These are phyloP conservation scores for Trematosphaeria pertusa DNA, from an alignment of 2,329 filamentous ascomycete species.

Conservation along the genomic window DNA sequence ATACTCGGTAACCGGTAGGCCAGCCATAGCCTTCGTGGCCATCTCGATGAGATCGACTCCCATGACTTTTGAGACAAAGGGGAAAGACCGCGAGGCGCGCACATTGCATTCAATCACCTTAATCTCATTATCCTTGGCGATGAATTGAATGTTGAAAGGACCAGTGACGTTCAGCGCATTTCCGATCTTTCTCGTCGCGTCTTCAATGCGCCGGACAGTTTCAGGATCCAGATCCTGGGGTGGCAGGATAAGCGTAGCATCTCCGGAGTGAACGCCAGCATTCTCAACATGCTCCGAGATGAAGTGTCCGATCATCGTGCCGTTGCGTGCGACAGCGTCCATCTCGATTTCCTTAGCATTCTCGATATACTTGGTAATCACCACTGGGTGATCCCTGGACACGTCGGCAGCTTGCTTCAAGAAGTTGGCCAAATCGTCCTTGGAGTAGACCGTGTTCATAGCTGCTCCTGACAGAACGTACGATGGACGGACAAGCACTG, in stretches of 20 bases:
- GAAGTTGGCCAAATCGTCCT: constrained; percentile 88
- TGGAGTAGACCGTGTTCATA: constrained; percentile 99
- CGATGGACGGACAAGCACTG: constrained; percentile 91
- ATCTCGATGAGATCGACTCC: constrained; percentile 97
- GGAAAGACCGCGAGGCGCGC: constrained; percentile 92
- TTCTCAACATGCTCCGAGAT: constrained; percentile 99
- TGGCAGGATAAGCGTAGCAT: constrained; percentile 92
- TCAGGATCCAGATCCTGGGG: constrained; percentile 91
- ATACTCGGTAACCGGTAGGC: constrained; percentile 80
- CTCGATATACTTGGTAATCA: constrained; percentile 99
- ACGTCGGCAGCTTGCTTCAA: constrained; percentile 91
- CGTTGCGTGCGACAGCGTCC: constrained; percentile 94
- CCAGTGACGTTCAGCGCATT: constrained; percentile 94
- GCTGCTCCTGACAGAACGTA: constrained; percentile 97
- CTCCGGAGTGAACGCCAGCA: constrained; percentile 96
- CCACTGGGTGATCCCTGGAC: constrained; percentile 92
- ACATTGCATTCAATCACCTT: constrained; percentile 99
- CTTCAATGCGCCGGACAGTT: constrained; percentile 89
- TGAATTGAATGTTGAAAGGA: constrained; percentile 99
- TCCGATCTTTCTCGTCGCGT: constrained; percentile 94
- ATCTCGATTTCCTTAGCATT: constrained; percentile 99
- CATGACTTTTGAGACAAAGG: constrained; percentile 99
- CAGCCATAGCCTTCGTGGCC: constrained; percentile 97
- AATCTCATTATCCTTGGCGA: constrained; percentile 99
- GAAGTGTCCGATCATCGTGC: constrained; percentile 91